Evolutionary conservation across 2,329 filamentous ascomycete genomes (phyloP).

Genomic region (Emericellopsis cladophorae): DNA sequence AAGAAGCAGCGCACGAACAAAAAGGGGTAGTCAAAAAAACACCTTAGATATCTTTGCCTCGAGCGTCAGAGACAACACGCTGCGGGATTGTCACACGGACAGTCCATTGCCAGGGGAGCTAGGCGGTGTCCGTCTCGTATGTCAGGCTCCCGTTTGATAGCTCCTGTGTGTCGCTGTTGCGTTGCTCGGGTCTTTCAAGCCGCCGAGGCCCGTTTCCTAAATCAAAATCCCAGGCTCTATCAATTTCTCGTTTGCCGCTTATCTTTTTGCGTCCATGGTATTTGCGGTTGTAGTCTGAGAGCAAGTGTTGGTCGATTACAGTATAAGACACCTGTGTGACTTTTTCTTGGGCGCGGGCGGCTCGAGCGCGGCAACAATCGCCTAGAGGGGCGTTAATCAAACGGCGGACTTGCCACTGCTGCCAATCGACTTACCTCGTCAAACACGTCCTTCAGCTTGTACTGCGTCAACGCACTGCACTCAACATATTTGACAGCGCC

Average conservation of each 20-base stretch:
- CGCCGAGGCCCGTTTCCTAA: not conserved
- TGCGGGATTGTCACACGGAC: not conserved
- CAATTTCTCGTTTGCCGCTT: no score
- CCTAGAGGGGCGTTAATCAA: constrained; percentile 34
- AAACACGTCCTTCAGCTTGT: constrained; percentile 97
- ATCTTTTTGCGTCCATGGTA: no score
- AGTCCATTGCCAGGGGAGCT: not conserved
- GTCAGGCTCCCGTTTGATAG: not conserved
- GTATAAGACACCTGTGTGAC: constrained; percentile 55
- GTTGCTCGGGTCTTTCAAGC: not conserved
- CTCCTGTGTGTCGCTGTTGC: not conserved
- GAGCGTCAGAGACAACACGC: not conserved
- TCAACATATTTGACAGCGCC: constrained; percentile 98
- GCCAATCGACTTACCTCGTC: constrained; percentile 59
- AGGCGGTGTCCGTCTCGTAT: not conserved
- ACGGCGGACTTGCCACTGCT: constrained; percentile 11
- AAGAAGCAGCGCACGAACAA: constrained; percentile 5
- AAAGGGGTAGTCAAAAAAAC: constrained; percentile 3
- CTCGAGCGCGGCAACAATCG: constrained; percentile 90
- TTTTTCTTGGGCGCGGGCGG: constrained; percentile 75
- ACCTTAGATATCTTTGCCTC: constrained; percentile 3
- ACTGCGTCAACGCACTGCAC: constrained; percentile 95
- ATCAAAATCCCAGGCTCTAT: not conserved
- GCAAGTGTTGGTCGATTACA: constrained; percentile 27
- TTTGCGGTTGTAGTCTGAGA: no score